Evolutionary conservation across 345 rosid species (phyloP).

Genomic region (Gossypium stocksii): DNA sequence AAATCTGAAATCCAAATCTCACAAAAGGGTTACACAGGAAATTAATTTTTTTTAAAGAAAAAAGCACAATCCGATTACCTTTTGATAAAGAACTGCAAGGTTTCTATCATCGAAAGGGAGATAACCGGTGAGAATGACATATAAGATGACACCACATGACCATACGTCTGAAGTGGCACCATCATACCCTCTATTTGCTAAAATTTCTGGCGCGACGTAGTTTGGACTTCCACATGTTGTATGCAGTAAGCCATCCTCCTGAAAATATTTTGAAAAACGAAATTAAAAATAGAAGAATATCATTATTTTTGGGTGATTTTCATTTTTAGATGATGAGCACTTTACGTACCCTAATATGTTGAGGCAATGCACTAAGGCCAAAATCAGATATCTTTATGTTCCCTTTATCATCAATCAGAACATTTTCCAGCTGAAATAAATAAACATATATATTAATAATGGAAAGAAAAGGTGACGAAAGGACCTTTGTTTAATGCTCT

Average conservation of each 20-base stretch:
- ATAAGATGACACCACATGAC: slow-evolving; percentile 93
- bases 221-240: slow-evolving; percentile 99
- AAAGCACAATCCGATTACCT: slow-evolving; percentile 39
- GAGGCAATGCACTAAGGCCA: slow-evolving; percentile 96
- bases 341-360: slow-evolving; percentile 71
- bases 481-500: no score
- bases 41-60: background rate
- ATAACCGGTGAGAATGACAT: slow-evolving; percentile 75
- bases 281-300: background rate
- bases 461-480: background rate
- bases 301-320: background rate
- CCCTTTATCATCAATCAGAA: slow-evolving; percentile 75
- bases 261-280: slow-evolving; percentile 11
- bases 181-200: slow-evolving; percentile 79
- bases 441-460: background rate
- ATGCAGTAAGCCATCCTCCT: slow-evolving; percentile 91
- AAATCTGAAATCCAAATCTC: slow-evolving; percentile 42
- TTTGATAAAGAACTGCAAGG: slow-evolving; percentile 86
- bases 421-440: slow-evolving; percentile 71
- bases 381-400: slow-evolving; percentile 87
- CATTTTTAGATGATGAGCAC: background rate
- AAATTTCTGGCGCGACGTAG: slow-evolving; percentile 94
- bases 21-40: background rate
- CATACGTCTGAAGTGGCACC: slow-evolving; percentile 90
- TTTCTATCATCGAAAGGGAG: slow-evolving; percentile 97